Percentiles rank a stretch among this genome's conserved stretches.
Evolutionary conservation across 441 rosid genomes (phyloP).

Genomic region (Eruca vesicaria): DNA sequence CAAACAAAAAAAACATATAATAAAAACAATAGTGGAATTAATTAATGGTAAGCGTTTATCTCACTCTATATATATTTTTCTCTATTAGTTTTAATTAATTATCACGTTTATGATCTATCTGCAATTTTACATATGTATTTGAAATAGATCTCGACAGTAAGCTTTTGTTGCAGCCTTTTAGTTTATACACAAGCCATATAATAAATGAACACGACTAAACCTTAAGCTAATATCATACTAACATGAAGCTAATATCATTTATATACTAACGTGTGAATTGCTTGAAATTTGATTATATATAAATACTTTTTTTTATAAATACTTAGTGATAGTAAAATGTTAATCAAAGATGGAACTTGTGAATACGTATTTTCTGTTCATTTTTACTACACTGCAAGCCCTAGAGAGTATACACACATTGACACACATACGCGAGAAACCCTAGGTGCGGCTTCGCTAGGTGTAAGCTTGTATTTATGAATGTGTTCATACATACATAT

Average conservation of each 20-base stretch:
- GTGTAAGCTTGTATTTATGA: neutral
- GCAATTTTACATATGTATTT: slow-evolving; percentile 6
- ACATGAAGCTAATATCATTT: neutral
- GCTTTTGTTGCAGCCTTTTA: neutral
- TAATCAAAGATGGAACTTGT: neutral
- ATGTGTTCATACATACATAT: neutral
- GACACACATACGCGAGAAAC: neutral
- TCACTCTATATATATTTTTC: neutral
- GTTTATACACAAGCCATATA: neutral
- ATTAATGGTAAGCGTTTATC: slow-evolving; percentile 29
- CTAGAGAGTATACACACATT: slow-evolving; percentile 1
- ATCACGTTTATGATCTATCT: slow-evolving; percentile 12
- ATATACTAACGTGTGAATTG: neutral
- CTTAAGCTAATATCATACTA: neutral
- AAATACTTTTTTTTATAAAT: no score
- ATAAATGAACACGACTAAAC: neutral
- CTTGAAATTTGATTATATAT: neutral
- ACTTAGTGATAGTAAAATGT: neutral
- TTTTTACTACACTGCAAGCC: slow-evolving; percentile 13
- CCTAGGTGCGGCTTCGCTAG: slow-evolving; percentile 9
- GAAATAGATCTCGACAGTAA: neutral
- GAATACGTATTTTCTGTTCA: neutral
- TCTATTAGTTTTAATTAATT: neutral
- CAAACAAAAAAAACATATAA: slow-evolving; percentile 16
- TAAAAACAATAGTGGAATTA: slow-evolving; percentile 21